Base-by-base conservation (phyloP, 164 flowering plant genomes). In the Akebia trifoliata region DNA sequence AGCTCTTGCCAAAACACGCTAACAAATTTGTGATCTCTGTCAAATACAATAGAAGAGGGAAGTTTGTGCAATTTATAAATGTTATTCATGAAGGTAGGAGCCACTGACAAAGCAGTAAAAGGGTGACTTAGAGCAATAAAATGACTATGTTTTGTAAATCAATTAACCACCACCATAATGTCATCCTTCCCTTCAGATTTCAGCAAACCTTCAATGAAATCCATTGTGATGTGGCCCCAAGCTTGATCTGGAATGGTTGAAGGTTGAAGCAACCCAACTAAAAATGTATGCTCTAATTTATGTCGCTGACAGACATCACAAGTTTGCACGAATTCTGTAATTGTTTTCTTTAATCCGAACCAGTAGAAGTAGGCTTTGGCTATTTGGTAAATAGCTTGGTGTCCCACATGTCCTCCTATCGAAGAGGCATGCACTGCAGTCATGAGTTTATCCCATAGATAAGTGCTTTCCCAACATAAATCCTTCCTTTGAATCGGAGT, bases 151-250 rank as follows among this genome's bases (percentile, higher is more conserved):
- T 44, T 44, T 7, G 48, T 44, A 4, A 49, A n/a, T 25, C 53
- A n/a, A 49, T 49, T 18, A 49, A 49, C 53, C 2, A 49, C 53
- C 32, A 49, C 53, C 32, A 25, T 26, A 49, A 49, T 49, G 7
- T 7, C n/a, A 10, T 49, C 53, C 22, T 7, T 20, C 17, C 50
- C 53, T 7, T 30, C 34, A 1, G 34, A 50, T n/a, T 30, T 14
- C 6, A 37, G 8, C 21, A 50, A 31, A 50, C 54, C 37, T 4
- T 30, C 36, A 15, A 29, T 30, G 8, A 50, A 50, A n/a, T 50
- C 54, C 35, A 50, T 29, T 5, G 54, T 29, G 20, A 50, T 28
- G 2, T 50, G 8, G 2, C 15, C 36, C 21, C 54, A 50, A 4
- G n/a, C 37, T 50, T 28, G 35, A 1, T 29, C 37, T 0, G 8